These are phyloP conservation scores for Alternaria metachromatica DNA, from an alignment of 2,329 filamentous ascomycete genomes.

Conservation along the genomic window DNA sequence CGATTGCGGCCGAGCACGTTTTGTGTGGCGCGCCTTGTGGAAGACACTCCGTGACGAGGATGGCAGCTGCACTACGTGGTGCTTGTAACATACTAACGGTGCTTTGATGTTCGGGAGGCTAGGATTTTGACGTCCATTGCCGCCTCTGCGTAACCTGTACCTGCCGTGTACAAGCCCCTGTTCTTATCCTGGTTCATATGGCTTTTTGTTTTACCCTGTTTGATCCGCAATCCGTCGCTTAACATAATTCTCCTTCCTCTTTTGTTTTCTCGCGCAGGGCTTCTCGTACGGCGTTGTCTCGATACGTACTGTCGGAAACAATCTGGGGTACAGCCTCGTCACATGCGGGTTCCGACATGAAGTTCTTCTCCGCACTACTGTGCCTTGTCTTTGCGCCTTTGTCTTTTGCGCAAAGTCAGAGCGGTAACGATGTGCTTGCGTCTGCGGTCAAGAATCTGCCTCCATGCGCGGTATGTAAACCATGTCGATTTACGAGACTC, in stretches of 20 bases:
- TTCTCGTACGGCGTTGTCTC: not conserved
- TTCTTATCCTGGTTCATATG: not conserved
- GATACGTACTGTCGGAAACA: not conserved
- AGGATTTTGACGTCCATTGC: not conserved
- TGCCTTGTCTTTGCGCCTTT: conserved; percentile 2
- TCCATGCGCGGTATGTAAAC: conserved; percentile 14
- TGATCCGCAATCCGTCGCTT: not conserved
- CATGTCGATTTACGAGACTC: not conserved
- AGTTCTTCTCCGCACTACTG: conserved; percentile 1
- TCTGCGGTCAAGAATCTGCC: conserved; percentile 13
- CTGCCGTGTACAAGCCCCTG: not conserved
- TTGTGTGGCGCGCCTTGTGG: not conserved
- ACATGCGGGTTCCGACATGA: not conserved
- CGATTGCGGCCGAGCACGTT: not conserved
- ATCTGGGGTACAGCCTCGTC: not conserved
- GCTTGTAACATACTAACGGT: conserved; percentile 1
- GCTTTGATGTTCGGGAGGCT: not conserved
- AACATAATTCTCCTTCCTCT: not conserved
- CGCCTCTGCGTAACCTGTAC: not conserved
- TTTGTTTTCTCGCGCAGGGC: not conserved
- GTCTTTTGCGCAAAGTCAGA: conserved; percentile 11
- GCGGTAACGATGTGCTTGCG: conserved; percentile 10
- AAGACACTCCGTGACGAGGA: not conserved
- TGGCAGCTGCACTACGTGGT: not conserved
- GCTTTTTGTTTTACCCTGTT: not conserved